A percentile compares a stretch with the other conserved stretches of the same genome.
Conservation (phyloP, 1,284 basidiomycete genomes). For the Phlebopus sp. region DNA sequence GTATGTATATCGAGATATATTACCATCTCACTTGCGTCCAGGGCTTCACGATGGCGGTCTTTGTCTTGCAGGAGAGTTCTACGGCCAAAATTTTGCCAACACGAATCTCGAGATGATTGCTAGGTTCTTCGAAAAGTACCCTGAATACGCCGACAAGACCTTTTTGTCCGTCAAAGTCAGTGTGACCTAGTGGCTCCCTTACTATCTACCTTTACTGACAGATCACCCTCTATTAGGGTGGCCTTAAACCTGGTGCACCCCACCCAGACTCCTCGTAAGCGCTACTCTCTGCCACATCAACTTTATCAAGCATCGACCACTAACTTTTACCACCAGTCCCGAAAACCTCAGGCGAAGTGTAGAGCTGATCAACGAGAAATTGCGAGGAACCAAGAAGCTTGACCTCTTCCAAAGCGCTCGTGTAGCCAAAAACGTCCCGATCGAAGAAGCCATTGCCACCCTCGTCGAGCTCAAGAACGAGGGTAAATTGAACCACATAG, state of each 20-base stretch:
- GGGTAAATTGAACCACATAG: slow-evolving; percentile 50
- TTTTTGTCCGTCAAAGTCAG: slow-evolving; percentile 41
- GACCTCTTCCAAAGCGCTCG: slow-evolving; percentile 50
- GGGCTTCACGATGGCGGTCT: not conserved
- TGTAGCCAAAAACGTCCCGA: slow-evolving; percentile 35
- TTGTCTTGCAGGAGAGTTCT: slow-evolving; percentile 29
- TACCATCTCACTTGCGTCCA: not conserved
- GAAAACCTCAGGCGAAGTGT: slow-evolving; percentile 41
- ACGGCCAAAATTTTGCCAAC: slow-evolving; percentile 25
- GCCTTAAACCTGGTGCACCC: slow-evolving; percentile 20
- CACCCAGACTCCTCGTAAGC: slow-evolving; percentile 26
- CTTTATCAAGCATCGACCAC: too few species aligned
- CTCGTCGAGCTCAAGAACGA: slow-evolving; percentile 36
- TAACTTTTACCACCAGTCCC: slow-evolving; percentile 19
- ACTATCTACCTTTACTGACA: slow-evolving; percentile 28
- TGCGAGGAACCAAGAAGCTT: slow-evolving; percentile 45
- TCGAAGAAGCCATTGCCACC: slow-evolving; percentile 36
- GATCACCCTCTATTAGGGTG: slow-evolving; percentile 30
- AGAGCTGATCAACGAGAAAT: slow-evolving; percentile 37
- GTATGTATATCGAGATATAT: slow-evolving; percentile 27
- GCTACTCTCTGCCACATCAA: not conserved
- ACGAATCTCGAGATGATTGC: slow-evolving; percentile 42
- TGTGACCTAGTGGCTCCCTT: not conserved
- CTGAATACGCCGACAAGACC: slow-evolving; percentile 51
- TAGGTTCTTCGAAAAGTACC: slow-evolving; percentile 49